phyloP scores from a whole-genome alignment of 768 basidiomycete genomes.

The Glaciozyma antarctica region DNA sequence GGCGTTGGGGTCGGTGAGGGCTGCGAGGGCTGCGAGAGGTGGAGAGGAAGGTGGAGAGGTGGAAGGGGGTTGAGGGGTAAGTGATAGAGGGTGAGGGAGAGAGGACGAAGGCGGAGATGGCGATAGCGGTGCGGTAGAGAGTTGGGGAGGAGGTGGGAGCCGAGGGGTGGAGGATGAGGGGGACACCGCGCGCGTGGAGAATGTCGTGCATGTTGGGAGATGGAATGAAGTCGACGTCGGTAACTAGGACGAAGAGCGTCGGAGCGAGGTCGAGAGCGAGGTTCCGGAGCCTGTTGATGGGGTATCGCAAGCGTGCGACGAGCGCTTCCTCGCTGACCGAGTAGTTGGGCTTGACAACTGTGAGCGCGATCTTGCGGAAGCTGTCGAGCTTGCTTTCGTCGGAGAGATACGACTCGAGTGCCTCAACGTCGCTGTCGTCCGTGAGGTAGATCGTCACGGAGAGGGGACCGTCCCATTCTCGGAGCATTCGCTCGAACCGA shows the following conservation, averaged over 20 bases:
- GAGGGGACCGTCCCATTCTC: slow-evolving; percentile 7
- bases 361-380: slow-evolving; percentile 1
- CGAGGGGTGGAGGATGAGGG: not conserved
- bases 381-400: not conserved
- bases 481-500: slow-evolving; percentile 14
- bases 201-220: slow-evolving; percentile 8
- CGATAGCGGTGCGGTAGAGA: slow-evolving; percentile 1
- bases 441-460: slow-evolving; percentile 15
- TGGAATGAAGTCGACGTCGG: slow-evolving; percentile 22
- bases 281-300: slow-evolving; percentile 19
- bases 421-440: slow-evolving; percentile 1
- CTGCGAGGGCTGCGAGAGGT: not conserved
- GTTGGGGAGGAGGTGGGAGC: slow-evolving; percentile 6
- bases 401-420: not conserved
- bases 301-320: slow-evolving; percentile 10
- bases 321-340: slow-evolving; percentile 1
- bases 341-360: slow-evolving; percentile 15
- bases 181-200: slow-evolving; percentile 2
- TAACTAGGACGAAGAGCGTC: not conserved
- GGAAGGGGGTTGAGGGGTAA: slow-evolving; percentile 1
- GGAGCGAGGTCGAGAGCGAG: not conserved
- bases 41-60: not conserved
- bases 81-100: not conserved
- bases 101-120: slow-evolving; percentile 12
- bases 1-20: slow-evolving; percentile 15